Percentiles rank a stretch among this genome's conserved stretches.
These are phyloP conservation scores for Lentinula boryana DNA, from an alignment of 768 basidiomycete genomes.

Conservation along the genomic window DNA sequence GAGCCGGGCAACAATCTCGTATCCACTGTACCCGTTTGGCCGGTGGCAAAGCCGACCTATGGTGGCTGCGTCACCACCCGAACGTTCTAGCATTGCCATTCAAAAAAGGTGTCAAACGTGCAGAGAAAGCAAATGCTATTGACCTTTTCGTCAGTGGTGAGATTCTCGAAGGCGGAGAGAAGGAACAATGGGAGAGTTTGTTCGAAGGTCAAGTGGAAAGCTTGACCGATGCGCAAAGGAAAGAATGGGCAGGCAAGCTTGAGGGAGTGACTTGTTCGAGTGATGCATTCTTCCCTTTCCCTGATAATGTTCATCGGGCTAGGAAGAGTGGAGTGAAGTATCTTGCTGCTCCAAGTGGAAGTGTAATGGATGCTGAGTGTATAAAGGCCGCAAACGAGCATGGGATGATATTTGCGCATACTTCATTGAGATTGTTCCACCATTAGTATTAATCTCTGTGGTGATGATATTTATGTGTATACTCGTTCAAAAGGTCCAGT, in stretches of 20 bases:
- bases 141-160: slow-evolving; percentile 94
- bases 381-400: slow-evolving; percentile 96
- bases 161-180: slow-evolving; percentile 82
- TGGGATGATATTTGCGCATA: slow-evolving; percentile 87
- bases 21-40: slow-evolving; percentile 99
- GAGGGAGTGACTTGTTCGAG: slow-evolving; percentile 89
- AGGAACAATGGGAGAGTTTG: slow-evolving; percentile 82
- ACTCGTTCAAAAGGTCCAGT: too few species aligned
- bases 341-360: slow-evolving; percentile 87
- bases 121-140: slow-evolving; percentile 98
- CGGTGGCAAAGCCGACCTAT: slow-evolving; percentile 95
- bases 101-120: slow-evolving; percentile 96
- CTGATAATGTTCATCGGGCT: slow-evolving; percentile 95
- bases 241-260: slow-evolving; percentile 66
- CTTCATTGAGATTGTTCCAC: slow-evolving; percentile 84
- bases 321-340: slow-evolving; percentile 89
- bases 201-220: slow-evolving; percentile 71
- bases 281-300: slow-evolving; percentile 99
- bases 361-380: slow-evolving; percentile 96
- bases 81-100: slow-evolving; percentile 89
- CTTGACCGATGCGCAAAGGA: slow-evolving; percentile 65
- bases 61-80: slow-evolving; percentile 98
- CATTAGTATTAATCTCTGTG: slow-evolving; percentile 27
- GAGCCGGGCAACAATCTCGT: slow-evolving; percentile 97
- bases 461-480: too few species aligned